Conservation (phyloP, 176 grass and related monocot genomes). For the Phoenix dactylifera region DNA sequence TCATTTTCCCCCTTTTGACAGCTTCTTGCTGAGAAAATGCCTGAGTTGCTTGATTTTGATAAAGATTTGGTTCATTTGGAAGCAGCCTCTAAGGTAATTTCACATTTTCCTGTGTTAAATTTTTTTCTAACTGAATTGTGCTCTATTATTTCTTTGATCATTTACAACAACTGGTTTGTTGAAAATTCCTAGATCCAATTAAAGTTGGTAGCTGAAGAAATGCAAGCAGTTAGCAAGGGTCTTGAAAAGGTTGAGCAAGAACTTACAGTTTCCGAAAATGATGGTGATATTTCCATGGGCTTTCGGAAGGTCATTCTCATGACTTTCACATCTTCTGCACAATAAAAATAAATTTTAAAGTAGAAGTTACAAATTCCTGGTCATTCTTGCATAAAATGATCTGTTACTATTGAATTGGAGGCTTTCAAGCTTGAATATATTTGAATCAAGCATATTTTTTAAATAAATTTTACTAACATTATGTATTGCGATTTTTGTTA, state of each 20-base stretch:
- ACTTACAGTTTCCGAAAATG: constrained; percentile 62
- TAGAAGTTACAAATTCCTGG: too few relatives aligned
- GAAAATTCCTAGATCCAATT: constrained; percentile 71
- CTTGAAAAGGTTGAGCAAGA: constrained; percentile 98
- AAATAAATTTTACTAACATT: too few relatives aligned
- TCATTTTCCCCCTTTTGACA: constrained; percentile 11
- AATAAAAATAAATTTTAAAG: too few relatives aligned
- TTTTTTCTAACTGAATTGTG: constrained; percentile 10
- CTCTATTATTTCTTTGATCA: too few relatives aligned
- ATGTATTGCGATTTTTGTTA: too few relatives aligned
- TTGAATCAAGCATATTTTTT: too few relatives aligned
- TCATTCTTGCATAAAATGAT: too few relatives aligned
- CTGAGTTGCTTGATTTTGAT: constrained; percentile 96
- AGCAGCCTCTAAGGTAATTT: constrained; percentile 88
- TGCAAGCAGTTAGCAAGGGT: constrained; percentile 98
- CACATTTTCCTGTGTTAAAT: neutral
- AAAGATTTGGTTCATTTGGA: constrained; percentile 96
- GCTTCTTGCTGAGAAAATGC: constrained; percentile 91
- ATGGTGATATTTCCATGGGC: constrained; percentile 55
- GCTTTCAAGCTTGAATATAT: too few relatives aligned
- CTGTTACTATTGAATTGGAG: too few relatives aligned
- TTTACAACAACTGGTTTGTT: constrained; percentile 22
- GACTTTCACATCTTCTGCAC: too few relatives aligned
- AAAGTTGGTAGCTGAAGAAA: constrained; percentile 88
- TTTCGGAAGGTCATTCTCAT: constrained; percentile 50